A percentile compares a stretch with the other conserved stretches of the same genome.
These are phyloP conservation scores for Aspergillus transmontanensis DNA, from an alignment of 2,329 filamentous ascomycete species.

Conservation along the genomic window DNA sequence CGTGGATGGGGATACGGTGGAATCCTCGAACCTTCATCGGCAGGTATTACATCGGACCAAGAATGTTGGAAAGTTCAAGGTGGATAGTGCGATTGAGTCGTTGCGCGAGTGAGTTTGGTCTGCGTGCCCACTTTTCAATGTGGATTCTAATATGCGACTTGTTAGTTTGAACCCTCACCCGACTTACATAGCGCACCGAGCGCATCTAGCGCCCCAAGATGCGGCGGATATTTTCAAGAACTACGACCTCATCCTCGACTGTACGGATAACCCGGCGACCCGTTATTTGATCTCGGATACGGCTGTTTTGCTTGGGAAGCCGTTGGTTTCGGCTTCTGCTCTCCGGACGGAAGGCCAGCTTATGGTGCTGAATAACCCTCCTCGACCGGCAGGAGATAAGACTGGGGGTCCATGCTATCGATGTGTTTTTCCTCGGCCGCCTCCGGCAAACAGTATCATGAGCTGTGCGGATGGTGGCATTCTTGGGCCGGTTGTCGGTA, in stretches of 20 bases:
- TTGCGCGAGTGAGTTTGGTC: conserved; percentile 53
- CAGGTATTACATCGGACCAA: conserved; percentile 79
- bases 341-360: conserved; percentile 88
- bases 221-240: conserved; percentile 65
- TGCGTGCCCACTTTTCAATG: not conserved
- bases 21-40: conserved; percentile 87
- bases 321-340: conserved; percentile 86
- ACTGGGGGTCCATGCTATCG: conserved; percentile 84
- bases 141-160: conserved; percentile 14
- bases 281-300: conserved; percentile 92
- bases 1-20: conserved; percentile 85
- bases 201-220: conserved; percentile 69
- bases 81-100: conserved; percentile 71
- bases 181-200: conserved; percentile 63
- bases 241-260: conserved; percentile 89
- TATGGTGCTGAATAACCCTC: conserved; percentile 82
- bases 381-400: conserved; percentile 59
- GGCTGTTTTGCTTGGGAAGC: conserved; percentile 76
- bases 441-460: conserved; percentile 77
- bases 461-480: conserved; percentile 94
- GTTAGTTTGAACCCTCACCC: conserved; percentile 72
- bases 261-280: conserved; percentile 88
- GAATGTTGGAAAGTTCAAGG: conserved; percentile 75
- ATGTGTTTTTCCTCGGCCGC: conserved; percentile 86
- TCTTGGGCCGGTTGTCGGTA: conserved; percentile 85